phyloP scores from a whole-genome alignment of 2,329 filamentous ascomycete genomes.

The Purpureocillium takamizusanense region DNA sequence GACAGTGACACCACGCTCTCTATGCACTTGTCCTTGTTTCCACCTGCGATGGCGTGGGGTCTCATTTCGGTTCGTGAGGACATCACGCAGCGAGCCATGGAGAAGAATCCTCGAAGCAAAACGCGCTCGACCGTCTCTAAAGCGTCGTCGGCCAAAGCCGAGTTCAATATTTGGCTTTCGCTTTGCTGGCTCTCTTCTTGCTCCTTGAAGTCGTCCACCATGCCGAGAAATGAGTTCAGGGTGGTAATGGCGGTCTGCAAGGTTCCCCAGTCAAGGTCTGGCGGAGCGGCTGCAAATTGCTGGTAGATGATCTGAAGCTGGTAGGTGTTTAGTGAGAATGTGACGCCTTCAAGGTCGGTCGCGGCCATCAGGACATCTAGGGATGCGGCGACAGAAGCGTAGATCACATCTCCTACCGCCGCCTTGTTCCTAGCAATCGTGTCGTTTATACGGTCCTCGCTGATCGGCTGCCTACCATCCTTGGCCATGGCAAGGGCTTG shows the following conservation, averaged over 20 bases:
- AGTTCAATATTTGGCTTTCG: slow-evolving; percentile 28
- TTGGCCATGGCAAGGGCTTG: slow-evolving; percentile 42
- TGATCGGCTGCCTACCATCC: slow-evolving; percentile 32
- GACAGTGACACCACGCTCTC: slow-evolving; percentile 37
- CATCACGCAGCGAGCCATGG: slow-evolving; percentile 32
- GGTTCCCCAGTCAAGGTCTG: slow-evolving; percentile 39
- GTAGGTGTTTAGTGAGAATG: slow-evolving; percentile 38
- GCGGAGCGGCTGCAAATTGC: slow-evolving; percentile 32
- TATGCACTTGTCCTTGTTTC: slow-evolving; percentile 22
- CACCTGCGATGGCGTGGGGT: slow-evolving; percentile 6
- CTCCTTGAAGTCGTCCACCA: slow-evolving; percentile 32
- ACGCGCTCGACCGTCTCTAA: slow-evolving; percentile 37
- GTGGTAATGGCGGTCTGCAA: slow-evolving; percentile 35
- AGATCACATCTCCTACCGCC: slow-evolving; percentile 42
- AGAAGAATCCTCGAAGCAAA: slow-evolving; percentile 36
- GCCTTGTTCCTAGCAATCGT: slow-evolving; percentile 44
- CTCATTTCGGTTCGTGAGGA: slow-evolving; percentile 9
- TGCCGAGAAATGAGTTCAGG: slow-evolving; percentile 35
- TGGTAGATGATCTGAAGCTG: slow-evolving; percentile 44
- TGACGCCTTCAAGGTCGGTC: slow-evolving; percentile 34
- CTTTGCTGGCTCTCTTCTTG: slow-evolving; percentile 27
- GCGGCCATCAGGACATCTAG: slow-evolving; percentile 41
- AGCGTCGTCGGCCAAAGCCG: slow-evolving; percentile 36
- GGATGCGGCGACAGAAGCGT: slow-evolving; percentile 37
- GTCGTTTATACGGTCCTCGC: slow-evolving; percentile 34